These are phyloP conservation scores for Cladorrhinum sp. DNA, from an alignment of 2,329 filamentous ascomycete genomes.

Conservation along the genomic window DNA sequence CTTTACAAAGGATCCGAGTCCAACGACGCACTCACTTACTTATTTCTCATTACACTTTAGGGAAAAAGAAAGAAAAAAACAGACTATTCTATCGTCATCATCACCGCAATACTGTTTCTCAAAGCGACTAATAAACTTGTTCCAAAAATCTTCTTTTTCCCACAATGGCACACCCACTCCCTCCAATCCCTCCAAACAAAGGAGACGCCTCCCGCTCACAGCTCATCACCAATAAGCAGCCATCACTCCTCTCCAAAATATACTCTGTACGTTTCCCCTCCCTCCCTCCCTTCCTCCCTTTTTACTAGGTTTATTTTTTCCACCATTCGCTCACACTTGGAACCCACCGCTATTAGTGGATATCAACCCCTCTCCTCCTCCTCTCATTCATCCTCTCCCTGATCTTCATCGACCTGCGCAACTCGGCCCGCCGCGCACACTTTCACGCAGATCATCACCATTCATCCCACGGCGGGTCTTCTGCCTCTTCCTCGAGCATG, in stretches of 20 bases:
- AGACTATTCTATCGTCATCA: too few relatives aligned
- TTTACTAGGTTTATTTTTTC: too few relatives aligned
- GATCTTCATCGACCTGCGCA: constrained; percentile 56
- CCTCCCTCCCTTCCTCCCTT: neutral
- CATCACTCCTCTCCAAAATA: neutral
- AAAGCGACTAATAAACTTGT: too few relatives aligned
- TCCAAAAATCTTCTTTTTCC: too few relatives aligned
- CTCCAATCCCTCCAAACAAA: neutral
- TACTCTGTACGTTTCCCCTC: neutral
- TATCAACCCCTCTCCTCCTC: constrained; percentile 61
- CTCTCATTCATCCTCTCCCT: constrained; percentile 64
- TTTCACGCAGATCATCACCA: constrained; percentile 30
- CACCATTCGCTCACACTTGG: too few relatives aligned
- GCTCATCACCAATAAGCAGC: neutral
- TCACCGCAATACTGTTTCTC: neutral
- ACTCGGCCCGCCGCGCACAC: constrained; percentile 49
- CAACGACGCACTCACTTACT: too few relatives aligned
- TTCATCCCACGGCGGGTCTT: neutral
- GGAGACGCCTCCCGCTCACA: neutral
- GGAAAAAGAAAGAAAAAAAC: too few relatives aligned
- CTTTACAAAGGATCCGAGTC: neutral
- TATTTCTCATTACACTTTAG: too few relatives aligned
- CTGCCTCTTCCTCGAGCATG: constrained; percentile 25
- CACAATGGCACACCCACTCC: neutral
- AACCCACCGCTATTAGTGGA: too few relatives aligned